Base-by-base conservation (phyloP, 129 eudicot genomes). In the Calendula officinalis region DNA sequence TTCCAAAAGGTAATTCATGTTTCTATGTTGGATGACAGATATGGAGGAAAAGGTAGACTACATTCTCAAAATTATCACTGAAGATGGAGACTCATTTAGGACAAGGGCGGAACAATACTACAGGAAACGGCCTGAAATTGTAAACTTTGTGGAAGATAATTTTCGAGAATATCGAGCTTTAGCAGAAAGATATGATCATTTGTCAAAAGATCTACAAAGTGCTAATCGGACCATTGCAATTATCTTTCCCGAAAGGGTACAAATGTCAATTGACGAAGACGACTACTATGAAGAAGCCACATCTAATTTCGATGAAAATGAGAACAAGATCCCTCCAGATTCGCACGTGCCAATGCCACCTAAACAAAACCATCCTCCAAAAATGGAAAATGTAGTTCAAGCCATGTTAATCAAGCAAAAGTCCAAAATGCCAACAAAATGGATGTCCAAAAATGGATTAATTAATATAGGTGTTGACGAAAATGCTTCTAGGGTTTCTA, bases 41-140 rank as follows among this genome's bases (percentile, higher is more conserved):
- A 83, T 86, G 95, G 86, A 80, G 56, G 95, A 83, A 60, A 86
- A 83, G 74, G 77, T 81, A 5, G 82, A 83, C 39, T 80, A 78
- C 71, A 73, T 80, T 69, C 78, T 83, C 5, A 77, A 74, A 38
- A 80, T 86, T 42, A 78, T 86, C 44, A 77, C 85, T 4, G 84
- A 86, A 74, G 89, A 83, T 55, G 89, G 89, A 38, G 95, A 86
- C 65, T 77, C 95, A 22, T 86, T 86, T 64, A 61, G 78, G 35
- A 56, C 62, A 61, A 64, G 83, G 66, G 95, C 89, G 27, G 95
- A 86, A 81, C 83, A 83, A 80, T 86, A 83, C 77, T 86, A 80
- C 55, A 66, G 75, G 51, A 80, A 75, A 72, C 65, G 95, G 58
- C 95, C 86, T 0, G 84, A 86, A 64, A 60, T 86, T 13, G 72